Conservation (phyloP, 345 rosid genomes). For the Hypericum perforatum region DNA sequence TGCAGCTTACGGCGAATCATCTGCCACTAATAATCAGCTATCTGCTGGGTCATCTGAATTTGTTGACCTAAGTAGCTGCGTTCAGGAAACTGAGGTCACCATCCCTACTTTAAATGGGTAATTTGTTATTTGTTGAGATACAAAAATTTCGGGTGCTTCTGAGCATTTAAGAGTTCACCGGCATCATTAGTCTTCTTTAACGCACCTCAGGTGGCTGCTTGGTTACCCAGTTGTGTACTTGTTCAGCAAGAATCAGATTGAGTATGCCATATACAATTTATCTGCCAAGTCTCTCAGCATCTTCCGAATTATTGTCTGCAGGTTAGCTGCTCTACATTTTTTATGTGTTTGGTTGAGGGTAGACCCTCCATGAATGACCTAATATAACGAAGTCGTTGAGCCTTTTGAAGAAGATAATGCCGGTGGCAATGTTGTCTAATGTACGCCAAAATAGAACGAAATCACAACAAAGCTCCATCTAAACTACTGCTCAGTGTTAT, state of each 20-base stretch:
- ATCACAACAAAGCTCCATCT: too few species aligned
- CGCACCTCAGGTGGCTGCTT: conserved; percentile 71
- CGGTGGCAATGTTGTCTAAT: too few species aligned
- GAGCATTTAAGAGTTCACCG: too few species aligned
- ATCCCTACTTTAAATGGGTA: conserved; percentile 90
- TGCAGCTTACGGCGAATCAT: conserved; percentile 6
- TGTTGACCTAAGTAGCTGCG: conserved; percentile 68
- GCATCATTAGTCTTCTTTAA: conserved; percentile 4
- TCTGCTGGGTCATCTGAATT: conserved; percentile 36
- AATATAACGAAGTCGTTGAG: too few species aligned
- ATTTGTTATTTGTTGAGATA: conserved; percentile 8
- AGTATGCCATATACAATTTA: conserved; percentile 71
- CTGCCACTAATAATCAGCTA: conserved; percentile 16
- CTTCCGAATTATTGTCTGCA: conserved; percentile 48
- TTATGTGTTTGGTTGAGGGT: not conserved
- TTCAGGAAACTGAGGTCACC: conserved; percentile 58
- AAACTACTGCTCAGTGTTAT: too few species aligned
- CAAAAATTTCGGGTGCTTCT: too few species aligned
- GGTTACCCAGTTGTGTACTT: conserved; percentile 86
- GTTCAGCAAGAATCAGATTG: conserved; percentile 70
- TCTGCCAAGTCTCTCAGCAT: conserved; percentile 75
- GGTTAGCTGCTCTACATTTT: conserved; percentile 32
- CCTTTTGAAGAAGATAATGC: too few species aligned
- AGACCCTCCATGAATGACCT: conserved; percentile 1
- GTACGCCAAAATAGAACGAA: too few species aligned